Evolutionary conservation across 768 basidiomycete genomes (phyloP), one percentile per base, ranked within the genome.

Genomic region (Lentinula raphanica): DNA sequence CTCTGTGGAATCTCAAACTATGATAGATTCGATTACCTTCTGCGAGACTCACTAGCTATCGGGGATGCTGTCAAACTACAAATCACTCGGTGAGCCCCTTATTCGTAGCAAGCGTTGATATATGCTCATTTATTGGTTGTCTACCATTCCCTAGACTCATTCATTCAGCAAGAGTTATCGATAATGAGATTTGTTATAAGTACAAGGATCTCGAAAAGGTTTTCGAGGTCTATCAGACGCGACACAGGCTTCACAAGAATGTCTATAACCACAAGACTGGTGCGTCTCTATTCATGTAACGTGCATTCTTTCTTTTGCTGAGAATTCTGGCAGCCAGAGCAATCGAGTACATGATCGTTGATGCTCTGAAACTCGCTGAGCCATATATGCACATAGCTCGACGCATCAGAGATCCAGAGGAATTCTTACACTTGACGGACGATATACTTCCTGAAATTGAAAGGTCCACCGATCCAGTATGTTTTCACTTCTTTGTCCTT

Each of bases 341-440:
- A 0, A 86, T 92, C 51, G 92, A 92, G 67, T 82, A 86, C 64
- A 93, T 93, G 92, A 74, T 93, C n/a, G 77, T 90, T 13, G 91
- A 93, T 62, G 88, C 80, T 0, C 76, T 94, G 3, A 70, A 86
- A 0, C 71, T 72, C 0, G 92, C 92, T 0, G 88, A 94, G 36
- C 79, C 83, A 0, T 58, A 79, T 58, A 67, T 92, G 66, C 75
- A 83, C 44, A 79, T 93, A 49, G 83, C 87, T 0, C 67, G 76
- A 1, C 71, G 73, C 4, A 77, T 92, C 15, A 67, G 77, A 27
- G 68, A 88, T 17, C 85, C 90, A 0, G 72, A 80, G 55, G 73
- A 76, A 55, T 92, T 81, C 58, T 63, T 92, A 2, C 73, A 78
- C 58, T 74, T 93, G 2, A 91, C 87, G 0, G 92, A 94, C 61